These are phyloP conservation scores for Barnettozyma californica DNA, from an alignment of 805 yeast genomes.

Conservation along the genomic window DNA sequence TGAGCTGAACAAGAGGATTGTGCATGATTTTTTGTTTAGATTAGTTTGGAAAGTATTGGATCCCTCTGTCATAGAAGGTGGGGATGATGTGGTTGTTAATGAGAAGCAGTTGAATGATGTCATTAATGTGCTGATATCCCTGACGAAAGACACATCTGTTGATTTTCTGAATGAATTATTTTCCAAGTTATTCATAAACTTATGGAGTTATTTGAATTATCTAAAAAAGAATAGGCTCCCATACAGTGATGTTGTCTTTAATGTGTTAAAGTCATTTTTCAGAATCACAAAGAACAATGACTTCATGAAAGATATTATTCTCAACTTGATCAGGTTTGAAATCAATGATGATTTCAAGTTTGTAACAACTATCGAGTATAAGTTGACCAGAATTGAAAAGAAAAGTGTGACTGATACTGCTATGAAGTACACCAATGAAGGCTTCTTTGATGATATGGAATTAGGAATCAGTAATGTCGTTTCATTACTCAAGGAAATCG, in stretches of 20 bases:
- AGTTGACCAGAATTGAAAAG: conserved; percentile 31
- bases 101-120: conserved; percentile 54
- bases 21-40: conserved; percentile 53
- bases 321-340: conserved; percentile 27
- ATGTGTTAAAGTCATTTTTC: conserved; percentile 30
- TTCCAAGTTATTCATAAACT: conserved; percentile 24
- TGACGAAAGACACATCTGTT: conserved; percentile 41
- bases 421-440: conserved; percentile 19
- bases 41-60: conserved; percentile 41
- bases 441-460: conserved; percentile 41
- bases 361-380: conserved; percentile 30
- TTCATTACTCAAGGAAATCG: conserved; percentile 43
- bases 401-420: conserved; percentile 1
- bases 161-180: conserved; percentile 32
- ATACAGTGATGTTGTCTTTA: conserved; percentile 28
- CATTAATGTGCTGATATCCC: conserved; percentile 59
- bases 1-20: conserved; percentile 42
- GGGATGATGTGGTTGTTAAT: conserved; percentile 29
- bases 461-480: conserved; percentile 35
- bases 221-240: conserved; percentile 26
- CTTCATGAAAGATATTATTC: conserved; percentile 23
- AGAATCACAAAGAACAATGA: conserved; percentile 25
- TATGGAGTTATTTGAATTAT: conserved; percentile 35
- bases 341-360: conserved; percentile 33
- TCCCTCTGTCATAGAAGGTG: conserved; percentile 27